A percentile compares a stretch with the other conserved stretches of the same genome.
These are phyloP conservation scores for Apiotrichum porosum DNA, from an alignment of 1,284 basidiomycete species.

Conservation along the genomic window DNA sequence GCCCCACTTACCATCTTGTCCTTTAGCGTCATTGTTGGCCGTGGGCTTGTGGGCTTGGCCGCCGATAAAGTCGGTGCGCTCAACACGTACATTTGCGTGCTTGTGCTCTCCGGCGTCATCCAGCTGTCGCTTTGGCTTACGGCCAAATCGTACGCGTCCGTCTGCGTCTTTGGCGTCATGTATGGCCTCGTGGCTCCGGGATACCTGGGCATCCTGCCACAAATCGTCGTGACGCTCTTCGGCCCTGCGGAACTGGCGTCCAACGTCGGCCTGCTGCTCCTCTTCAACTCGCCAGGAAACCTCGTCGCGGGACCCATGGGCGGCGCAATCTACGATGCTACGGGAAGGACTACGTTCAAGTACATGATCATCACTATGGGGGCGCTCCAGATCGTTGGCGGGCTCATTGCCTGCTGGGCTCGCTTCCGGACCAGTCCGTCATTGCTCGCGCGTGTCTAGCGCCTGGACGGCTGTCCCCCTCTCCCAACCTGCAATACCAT, in stretches of 20 bases:
- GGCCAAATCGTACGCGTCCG: conserved; percentile 1
- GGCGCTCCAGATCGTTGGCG: conserved; percentile 7
- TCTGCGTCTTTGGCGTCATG: conserved; percentile 8
- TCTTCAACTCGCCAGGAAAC: conserved; percentile 13
- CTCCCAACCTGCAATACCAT: too few relatives aligned
- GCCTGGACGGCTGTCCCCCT: too few relatives aligned
- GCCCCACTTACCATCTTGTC: conserved; percentile 11
- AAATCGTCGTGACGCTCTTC: conserved; percentile 33
- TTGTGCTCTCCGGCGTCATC: conserved; percentile 7
- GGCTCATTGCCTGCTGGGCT: conserved; percentile 11
- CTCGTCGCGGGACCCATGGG: conserved; percentile 9
- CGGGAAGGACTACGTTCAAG: conserved; percentile 4
- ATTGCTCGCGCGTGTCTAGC: not conserved
- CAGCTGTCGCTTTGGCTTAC: conserved; percentile 17
- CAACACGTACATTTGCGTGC: conserved; percentile 15
- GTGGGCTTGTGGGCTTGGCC: conserved; percentile 7
- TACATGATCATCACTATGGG: conserved; percentile 7
- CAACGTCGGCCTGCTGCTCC: conserved; percentile 23
- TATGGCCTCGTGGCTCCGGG: conserved; percentile 26
- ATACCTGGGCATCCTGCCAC: conserved; percentile 31
- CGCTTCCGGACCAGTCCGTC: not conserved
- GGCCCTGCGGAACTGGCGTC: conserved; percentile 31
- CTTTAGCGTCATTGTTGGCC: conserved; percentile 9
- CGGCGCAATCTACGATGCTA: conserved; percentile 11
- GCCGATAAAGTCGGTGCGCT: conserved; percentile 10